phyloP scores from a whole-genome alignment of 768 basidiomycete species.

The Pleurotus cornucopiae region DNA sequence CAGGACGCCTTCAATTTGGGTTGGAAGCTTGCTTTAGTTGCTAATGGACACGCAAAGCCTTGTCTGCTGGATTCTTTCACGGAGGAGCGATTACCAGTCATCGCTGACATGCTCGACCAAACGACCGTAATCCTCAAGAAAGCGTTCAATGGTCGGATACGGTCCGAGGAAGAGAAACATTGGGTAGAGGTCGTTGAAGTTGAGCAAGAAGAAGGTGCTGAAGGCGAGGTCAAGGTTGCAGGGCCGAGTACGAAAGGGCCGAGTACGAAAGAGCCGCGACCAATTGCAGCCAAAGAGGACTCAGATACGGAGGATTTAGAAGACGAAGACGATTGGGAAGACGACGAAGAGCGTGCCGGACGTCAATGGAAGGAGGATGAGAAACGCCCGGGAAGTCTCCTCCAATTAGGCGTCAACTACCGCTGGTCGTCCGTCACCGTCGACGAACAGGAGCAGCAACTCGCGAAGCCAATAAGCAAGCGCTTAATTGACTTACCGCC shows the following conservation, averaged over 20 bases:
- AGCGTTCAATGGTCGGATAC: slow-evolving; percentile 10
- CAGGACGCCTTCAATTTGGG: slow-evolving; percentile 28
- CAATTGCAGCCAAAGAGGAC: not conserved
- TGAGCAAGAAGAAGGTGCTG: not conserved
- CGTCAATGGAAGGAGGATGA: slow-evolving; percentile 2
- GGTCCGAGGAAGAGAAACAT: slow-evolving; percentile 3
- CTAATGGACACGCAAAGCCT: slow-evolving; percentile 16
- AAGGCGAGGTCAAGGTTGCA: not conserved
- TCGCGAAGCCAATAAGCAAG: slow-evolving; percentile 5
- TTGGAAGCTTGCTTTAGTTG: slow-evolving; percentile 28
- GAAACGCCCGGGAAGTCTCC: slow-evolving; percentile 14
- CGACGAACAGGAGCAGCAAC: slow-evolving; percentile 25
- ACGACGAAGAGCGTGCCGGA: not conserved
- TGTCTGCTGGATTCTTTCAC: slow-evolving; percentile 24
- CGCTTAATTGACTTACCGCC: not conserved
- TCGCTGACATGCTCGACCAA: slow-evolving; percentile 30
- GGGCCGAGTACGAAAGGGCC: not conserved
- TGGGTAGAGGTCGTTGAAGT: slow-evolving; percentile 3
- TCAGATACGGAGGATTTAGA: not conserved
- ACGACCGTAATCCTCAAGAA: slow-evolving; percentile 21
- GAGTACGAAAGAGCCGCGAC: not conserved
- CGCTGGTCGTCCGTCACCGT: slow-evolving; percentile 29
- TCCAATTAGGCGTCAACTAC: slow-evolving; percentile 30
- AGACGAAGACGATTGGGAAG: slow-evolving; percentile 2
- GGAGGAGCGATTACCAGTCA: slow-evolving; percentile 29